Conservation (phyloP, 495 filamentous ascomycete genomes). For the Penicillium coprophilum region DNA sequence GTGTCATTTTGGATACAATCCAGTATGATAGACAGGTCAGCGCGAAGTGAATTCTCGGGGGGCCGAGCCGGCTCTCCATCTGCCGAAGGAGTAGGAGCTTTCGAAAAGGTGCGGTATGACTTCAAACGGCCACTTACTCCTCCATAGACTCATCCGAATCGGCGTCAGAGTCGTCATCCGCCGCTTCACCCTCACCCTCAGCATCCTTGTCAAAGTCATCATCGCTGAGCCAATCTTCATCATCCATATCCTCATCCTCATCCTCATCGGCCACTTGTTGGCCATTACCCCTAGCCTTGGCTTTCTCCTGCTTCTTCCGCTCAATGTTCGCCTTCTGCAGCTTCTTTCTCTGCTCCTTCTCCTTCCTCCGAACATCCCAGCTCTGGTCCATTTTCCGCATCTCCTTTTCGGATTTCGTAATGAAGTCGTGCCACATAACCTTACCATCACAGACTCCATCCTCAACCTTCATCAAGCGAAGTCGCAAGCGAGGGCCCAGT, state of each 20-base stretch:
- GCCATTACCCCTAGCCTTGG: constrained; percentile 44
- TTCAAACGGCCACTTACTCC: constrained; percentile 24
- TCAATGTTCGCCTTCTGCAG: constrained; percentile 85
- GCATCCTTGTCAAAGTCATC: constrained; percentile 58
- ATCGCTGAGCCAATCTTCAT: constrained; percentile 63
- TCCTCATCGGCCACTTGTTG: constrained; percentile 50
- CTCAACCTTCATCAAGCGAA: constrained; percentile 93
- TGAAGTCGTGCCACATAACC: constrained; percentile 96
- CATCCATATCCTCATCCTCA: constrained; percentile 55
- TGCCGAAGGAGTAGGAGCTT: not conserved
- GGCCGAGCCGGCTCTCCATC: not conserved
- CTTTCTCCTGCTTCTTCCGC: constrained; percentile 69
- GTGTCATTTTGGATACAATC: constrained; percentile 5
- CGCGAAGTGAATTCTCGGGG: not conserved
- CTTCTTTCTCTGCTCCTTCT: constrained; percentile 78
- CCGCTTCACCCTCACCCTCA: constrained; percentile 45
- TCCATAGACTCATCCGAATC: constrained; percentile 45
- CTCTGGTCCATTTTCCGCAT: constrained; percentile 70
- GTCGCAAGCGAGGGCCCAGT: constrained; percentile 82
- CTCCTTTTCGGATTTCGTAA: constrained; percentile 78
- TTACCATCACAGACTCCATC: constrained; percentile 89
- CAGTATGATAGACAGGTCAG: not conserved
- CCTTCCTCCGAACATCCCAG: constrained; percentile 74
- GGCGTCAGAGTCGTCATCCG: constrained; percentile 35
- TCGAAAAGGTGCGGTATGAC: not conserved